phyloP scores from a whole-genome alignment of 1,284 basidiomycete genomes.

The Mycena citricolor region DNA sequence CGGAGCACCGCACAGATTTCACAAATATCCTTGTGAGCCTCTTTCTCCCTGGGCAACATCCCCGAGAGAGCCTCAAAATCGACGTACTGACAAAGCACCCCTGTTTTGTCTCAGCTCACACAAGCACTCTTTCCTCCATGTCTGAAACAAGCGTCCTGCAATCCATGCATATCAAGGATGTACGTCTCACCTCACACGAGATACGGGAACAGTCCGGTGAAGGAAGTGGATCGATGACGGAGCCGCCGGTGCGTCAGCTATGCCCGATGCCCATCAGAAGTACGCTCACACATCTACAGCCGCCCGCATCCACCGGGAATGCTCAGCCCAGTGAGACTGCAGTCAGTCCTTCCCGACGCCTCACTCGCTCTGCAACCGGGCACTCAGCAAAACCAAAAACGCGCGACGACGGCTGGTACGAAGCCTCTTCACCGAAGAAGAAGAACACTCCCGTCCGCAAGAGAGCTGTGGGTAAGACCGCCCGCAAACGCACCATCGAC shows the following conservation, averaged over 20 bases:
- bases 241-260: slow-evolving; percentile 10
- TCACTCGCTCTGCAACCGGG: slow-evolving; percentile 18
- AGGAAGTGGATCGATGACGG: background rate
- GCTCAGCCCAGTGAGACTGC: too few relatives aligned
- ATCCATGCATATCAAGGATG: too few relatives aligned
- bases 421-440: slow-evolving; percentile 4
- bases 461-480: slow-evolving; percentile 3
- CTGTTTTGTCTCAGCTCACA: slow-evolving; percentile 3
- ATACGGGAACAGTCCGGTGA: slow-evolving; percentile 1
- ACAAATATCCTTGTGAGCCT: too few relatives aligned
- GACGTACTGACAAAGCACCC: slow-evolving; percentile 16
- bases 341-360: slow-evolving; percentile 3
- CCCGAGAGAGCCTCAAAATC: too few relatives aligned
- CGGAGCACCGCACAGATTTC: too few relatives aligned
- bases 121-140: too few relatives aligned
- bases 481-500: slow-evolving; percentile 12
- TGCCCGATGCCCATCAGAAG: too few relatives aligned
- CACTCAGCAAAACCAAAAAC: slow-evolving; percentile 11
- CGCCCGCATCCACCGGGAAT: too few relatives aligned
- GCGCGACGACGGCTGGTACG: slow-evolving; percentile 19
- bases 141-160: too few relatives aligned
- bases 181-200: too few relatives aligned
- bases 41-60: too few relatives aligned
- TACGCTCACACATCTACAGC: too few relatives aligned
- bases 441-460: slow-evolving; percentile 11